Base-by-base conservation (phyloP, 78 protist genomes). In the Fonticula alba region DNA sequence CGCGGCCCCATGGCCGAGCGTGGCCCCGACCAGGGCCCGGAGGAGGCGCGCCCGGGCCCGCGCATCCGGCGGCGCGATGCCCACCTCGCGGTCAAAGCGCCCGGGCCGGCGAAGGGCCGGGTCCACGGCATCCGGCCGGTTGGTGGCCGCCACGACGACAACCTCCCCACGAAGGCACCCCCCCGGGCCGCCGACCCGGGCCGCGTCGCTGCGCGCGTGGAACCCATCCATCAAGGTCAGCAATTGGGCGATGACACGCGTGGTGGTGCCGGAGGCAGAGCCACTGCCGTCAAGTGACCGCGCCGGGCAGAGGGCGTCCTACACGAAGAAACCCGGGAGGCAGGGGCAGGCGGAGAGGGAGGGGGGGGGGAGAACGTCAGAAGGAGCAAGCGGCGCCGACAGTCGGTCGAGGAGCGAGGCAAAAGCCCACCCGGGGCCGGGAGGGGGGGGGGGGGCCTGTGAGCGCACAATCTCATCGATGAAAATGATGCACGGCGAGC, bases 221-320 rank as follows among this genome's bases (percentile, higher is more conserved):
- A 71, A 31, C 22, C 74, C 68, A 56, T 90, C 96, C 87, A 90
- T 75, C 67, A 87, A 82, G 3, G 94, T 88, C 36, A 85, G 71
- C 46, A 90, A 69, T 68, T 90, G 96, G 3, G 93, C 88, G 13
- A 91, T 93, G 60, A 91, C 86, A 41, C 96, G 80, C 17, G 40
- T 50, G 33, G 27, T 11, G 3, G 55, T 7, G n/a, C 55, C 27
- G 33, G n/a, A 2, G 55, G 27, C 15, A 47, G 51, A 17, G 51
- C 26, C 55, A 11, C 27, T 50, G 33, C 33, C 27, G n/a, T 50
- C 55, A n/a, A n/a, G n/a, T n/a, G n/a, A n/a, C n/a, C 55, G 55
- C 27, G 4, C 55, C 10, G 55, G 55, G 11, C 55, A 50, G 55
- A 50, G 33, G 10, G 55, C 22, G 27, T 50, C 55, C 26, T n/a